phyloP scores from a whole-genome alignment of 257 asterid genomes.

The Thymus quinquecostatus region DNA sequence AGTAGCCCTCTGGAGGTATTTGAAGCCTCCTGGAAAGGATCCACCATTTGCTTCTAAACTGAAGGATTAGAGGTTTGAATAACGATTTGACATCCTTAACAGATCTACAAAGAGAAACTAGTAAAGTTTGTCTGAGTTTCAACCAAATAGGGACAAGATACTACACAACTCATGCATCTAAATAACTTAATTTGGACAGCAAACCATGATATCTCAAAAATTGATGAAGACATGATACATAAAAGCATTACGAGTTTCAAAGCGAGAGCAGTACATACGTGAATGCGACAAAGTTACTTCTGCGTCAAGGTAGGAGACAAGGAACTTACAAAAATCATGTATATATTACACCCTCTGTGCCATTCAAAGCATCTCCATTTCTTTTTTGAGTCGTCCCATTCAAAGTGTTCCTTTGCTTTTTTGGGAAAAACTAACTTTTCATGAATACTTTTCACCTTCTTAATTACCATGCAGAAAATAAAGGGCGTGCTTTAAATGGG shows the following conservation, averaged over 20 bases:
- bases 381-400: no score
- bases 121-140: neutral
- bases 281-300: neutral
- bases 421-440: no score
- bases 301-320: neutral
- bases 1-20: conserved; percentile 76
- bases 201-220: neutral
- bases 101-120: conserved; percentile 38
- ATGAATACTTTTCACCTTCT: no score
- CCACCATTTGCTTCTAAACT: conserved; percentile 79
- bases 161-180: neutral
- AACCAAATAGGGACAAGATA: neutral
- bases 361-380: no score
- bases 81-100: conserved; percentile 47
- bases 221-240: no score
- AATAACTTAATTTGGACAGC: neutral
- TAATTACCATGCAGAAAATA: neutral
- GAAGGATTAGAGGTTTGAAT: conserved; percentile 66
- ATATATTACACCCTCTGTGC: no score
- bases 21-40: conserved; percentile 53
- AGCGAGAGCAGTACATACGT: neutral
- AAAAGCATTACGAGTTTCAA: no score
- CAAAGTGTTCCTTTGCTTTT: no score
- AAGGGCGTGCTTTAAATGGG: no score
- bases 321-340: neutral